Percentiles rank a stretch among this genome's conserved stretches.
phyloP scores from a whole-genome alignment of 1,284 basidiomycete species.

The Sporisorium graminicola region DNA sequence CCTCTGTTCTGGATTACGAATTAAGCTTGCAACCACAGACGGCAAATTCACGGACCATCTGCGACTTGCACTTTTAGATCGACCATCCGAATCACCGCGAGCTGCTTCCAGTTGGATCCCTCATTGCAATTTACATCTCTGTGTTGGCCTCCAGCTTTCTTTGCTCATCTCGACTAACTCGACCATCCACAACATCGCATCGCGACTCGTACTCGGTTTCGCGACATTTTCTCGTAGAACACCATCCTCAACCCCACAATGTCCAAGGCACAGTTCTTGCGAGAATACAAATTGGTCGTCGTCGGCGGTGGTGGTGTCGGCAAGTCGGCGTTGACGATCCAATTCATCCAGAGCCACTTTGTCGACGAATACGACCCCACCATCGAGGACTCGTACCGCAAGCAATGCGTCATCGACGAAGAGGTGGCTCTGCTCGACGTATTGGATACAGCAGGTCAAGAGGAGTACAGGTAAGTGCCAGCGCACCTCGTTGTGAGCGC shows the following conservation, averaged over 20 bases:
- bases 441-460: constrained; percentile 97
- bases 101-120: background rate
- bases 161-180: too few relatives aligned
- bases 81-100: background rate
- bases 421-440: constrained; percentile 97
- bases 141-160: background rate
- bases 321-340: constrained; percentile 95
- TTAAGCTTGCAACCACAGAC: background rate
- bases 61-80: background rate
- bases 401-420: constrained; percentile 81
- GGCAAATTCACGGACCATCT: background rate
- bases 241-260: background rate
- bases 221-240: background rate
- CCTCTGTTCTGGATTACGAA: background rate
- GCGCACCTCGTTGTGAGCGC: background rate
- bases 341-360: constrained; percentile 93
- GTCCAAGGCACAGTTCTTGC: constrained; percentile 77
- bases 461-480: constrained; percentile 88
- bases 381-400: constrained; percentile 77
- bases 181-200: background rate
- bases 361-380: constrained; percentile 99
- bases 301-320: constrained; percentile 98
- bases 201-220: background rate
- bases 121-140: background rate
- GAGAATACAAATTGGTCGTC: constrained; percentile 76